Base-by-base conservation (phyloP, 805 yeast species). In the Candida anglica region DNA sequence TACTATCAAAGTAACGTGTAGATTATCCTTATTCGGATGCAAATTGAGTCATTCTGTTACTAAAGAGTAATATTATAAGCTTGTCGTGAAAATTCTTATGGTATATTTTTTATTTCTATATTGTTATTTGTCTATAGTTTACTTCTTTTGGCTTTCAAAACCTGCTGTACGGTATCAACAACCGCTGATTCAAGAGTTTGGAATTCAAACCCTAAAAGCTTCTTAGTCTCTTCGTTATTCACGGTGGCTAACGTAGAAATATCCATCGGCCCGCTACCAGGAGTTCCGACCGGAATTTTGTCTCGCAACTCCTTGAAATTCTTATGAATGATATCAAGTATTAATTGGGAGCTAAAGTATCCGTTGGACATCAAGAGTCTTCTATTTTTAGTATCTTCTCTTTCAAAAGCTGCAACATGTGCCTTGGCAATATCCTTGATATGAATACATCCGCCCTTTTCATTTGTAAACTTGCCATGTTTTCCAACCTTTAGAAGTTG, bases 391-490 rank as follows among this genome's bases (percentile, higher is more conserved):
- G 57, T 46, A 3, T 26, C 38, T 22, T 53, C 56, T 37, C 54
- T 60, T 44, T 69, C 71, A 37, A 75, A 60, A 3, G 81, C 79
- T 13, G 50, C 44, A 10, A 75, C 44, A 47, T 80, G 86, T 6
- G 80, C 77, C 34, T 49, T 50, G 6, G 85, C 82, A 26, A 74
- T 81, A 47, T 80, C 85, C 46, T 83, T 66, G 5, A 79, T 84
- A 50, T 79, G 82, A 22, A 73, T 61, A 30, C 49, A 64, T 9
- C 44, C 48, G 27, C 48, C 46, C 1, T 13, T 15, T 7, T 14
- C 24, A 4, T 10, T 16, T 1, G 50, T 42, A 39, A 53, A 16
- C 15, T 38, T 28, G 32, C 51, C 45, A 30, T 33, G 30, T 14
- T 47, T 41, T 20, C 30, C 47, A 40, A 44, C 53, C 38, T 44